Evolutionary conservation across 371 early-diverging fungal species (phyloP).

Genomic region (Rhizomucor pusillus): DNA sequence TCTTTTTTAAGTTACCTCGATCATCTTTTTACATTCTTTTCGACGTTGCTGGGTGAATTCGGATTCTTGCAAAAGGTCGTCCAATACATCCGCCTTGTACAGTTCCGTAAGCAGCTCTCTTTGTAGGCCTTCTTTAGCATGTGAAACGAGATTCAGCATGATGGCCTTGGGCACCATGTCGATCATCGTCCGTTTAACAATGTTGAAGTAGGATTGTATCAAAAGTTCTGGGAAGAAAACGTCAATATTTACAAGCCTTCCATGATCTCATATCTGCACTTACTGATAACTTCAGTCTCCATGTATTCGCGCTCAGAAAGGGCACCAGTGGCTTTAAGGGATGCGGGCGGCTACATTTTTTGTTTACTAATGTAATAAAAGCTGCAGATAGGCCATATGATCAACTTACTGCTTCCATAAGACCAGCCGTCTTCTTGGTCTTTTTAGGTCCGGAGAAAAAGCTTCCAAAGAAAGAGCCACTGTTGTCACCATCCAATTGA

Average conservation of each 20-base stretch:
- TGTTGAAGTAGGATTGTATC: constrained; percentile 95
- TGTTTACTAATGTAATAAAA: neutral
- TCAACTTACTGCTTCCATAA: constrained; percentile 73
- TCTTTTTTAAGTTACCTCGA: constrained; percentile 79
- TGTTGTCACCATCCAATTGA: constrained; percentile 30
- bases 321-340: constrained; percentile 92
- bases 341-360: constrained; percentile 77
- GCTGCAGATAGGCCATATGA: no score
- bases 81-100: constrained; percentile 93
- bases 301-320: constrained; percentile 95
- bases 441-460: constrained; percentile 85
- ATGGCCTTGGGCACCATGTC: constrained; percentile 99
- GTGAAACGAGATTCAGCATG: constrained; percentile 95
- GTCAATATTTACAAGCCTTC: neutral
- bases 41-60: constrained; percentile 90
- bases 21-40: constrained; percentile 97
- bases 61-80: constrained; percentile 93
- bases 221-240: constrained; percentile 65
- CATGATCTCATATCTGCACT: constrained; percentile 43
- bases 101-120: constrained; percentile 93
- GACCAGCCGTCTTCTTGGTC: constrained; percentile 54
- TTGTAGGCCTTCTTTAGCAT: constrained; percentile 93
- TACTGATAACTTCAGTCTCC: constrained; percentile 97
- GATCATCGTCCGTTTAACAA: constrained; percentile 96
- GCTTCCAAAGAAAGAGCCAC: constrained; percentile 90